Conservation (phyloP, 768 basidiomycete genomes). For the Tulasnella sp. region DNA sequence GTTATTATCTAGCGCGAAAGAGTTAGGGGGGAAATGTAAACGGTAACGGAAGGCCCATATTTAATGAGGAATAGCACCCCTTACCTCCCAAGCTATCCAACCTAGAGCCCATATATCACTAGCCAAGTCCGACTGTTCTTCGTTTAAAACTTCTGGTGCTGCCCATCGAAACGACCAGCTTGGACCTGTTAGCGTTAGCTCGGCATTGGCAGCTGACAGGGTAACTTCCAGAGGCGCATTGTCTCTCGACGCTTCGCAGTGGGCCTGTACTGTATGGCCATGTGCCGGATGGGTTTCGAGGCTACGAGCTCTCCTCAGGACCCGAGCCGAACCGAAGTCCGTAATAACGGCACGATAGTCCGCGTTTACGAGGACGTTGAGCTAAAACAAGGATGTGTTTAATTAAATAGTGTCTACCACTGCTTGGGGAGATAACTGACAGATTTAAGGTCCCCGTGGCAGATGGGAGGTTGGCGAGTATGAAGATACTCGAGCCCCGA, state of each 20-base stretch:
- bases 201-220: background rate
- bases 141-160: background rate
- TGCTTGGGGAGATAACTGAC: background rate
- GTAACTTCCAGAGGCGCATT: background rate
- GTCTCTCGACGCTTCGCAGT: background rate
- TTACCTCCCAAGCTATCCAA: background rate
- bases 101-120: slow-evolving; percentile 7
- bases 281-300: background rate
- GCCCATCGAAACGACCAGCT: background rate
- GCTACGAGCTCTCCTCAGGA: background rate
- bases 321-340: background rate
- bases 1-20: background rate
- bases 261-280: background rate
- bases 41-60: background rate
- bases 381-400: background rate
- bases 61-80: background rate
- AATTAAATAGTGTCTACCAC: background rate
- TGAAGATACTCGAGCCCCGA: background rate
- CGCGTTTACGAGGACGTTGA: background rate
- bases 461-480: background rate
- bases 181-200: background rate
- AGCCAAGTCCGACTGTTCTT: background rate
- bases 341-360: background rate
- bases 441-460: slow-evolving; percentile 5
- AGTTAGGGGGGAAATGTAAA: background rate